These are phyloP conservation scores for Chlorella sorokiniana DNA, from an alignment of 139 green algal genomes.

Conservation along the genomic window DNA sequence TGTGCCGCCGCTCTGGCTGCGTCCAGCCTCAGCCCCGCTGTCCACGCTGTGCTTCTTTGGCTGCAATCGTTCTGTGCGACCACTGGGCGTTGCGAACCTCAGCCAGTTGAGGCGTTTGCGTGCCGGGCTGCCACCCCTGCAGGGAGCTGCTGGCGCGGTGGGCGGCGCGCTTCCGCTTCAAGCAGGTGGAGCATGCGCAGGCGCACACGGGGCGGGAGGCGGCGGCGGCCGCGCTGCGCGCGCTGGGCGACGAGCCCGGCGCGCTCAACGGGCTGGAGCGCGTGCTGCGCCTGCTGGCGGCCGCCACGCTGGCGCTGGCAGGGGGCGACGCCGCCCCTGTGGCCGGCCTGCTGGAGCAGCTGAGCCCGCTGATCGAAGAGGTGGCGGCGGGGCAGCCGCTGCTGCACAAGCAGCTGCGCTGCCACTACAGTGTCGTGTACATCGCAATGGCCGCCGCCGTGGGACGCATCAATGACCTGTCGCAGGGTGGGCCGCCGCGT, in stretches of 20 bases:
- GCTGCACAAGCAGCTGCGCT: conserved; percentile 26
- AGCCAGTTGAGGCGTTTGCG: too few species aligned
- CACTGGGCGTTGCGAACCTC: neutral
- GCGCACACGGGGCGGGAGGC: neutral
- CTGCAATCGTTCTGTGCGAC: too few species aligned
- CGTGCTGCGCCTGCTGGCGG: conserved; percentile 1
- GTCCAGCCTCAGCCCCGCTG: too few species aligned
- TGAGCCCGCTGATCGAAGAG: conserved; percentile 9
- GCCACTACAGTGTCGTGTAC: conserved; percentile 26
- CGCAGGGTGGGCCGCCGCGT: neutral
- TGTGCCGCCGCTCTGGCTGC: too few species aligned
- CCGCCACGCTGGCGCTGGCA: neutral
- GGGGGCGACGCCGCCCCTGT: neutral
- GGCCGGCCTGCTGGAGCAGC: neutral
- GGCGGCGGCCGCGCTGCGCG: neutral
- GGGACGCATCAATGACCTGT: conserved; percentile 12
- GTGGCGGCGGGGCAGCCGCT: neutral
- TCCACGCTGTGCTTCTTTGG: too few species aligned
- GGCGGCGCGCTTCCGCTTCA: conserved; percentile 31
- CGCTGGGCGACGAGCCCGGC: neutral
- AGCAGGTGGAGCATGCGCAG: conserved; percentile 22
- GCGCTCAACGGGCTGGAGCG: neutral
- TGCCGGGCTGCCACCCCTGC: too few species aligned
- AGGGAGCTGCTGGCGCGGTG: conserved; percentile 31
- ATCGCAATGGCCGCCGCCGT: conserved; percentile 3